Evolutionary conservation across 164 flowering plant species (phyloP), one percentile per base, ranked within the genome.

Genomic region (Brasenia schreberi): DNA sequence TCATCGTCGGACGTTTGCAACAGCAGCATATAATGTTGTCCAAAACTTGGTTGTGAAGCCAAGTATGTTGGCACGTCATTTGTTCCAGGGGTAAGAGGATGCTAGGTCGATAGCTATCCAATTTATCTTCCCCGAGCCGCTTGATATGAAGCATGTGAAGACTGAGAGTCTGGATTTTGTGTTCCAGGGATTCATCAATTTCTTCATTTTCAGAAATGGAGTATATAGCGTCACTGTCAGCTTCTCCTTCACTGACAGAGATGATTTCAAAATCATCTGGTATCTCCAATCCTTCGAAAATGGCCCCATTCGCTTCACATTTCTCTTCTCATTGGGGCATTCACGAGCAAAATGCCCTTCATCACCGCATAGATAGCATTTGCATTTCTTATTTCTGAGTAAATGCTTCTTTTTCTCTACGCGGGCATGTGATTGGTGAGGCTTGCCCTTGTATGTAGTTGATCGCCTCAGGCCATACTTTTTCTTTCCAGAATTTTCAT

Each of bases 341-440:
- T 61, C 70, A 6, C 58, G 1, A 0, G 70, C 70, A 61, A 67
- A 67, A 43, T 67, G 70, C 18, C 64, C 18, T 23, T 23, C 27
- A 23, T 23, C 27, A 2, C 27, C 27, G 2, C 27, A 23, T 2
- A 23, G 2, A 2, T 67, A 67, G 52, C 69, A 67, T 17, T 67
- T 67, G 52, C 70, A 67, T 0, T 62, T 61, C 7, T 11, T 62
- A 64, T 33, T 1, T 2, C 27, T 0, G 2, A 23, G 27, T 23
- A 23, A 2, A 2, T 23, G 27, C 27, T 23, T 23, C 27, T 23
- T 23, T 2, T 23, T 23, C 2, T 23, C 27, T n/a, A 6, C 10
- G 60, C 58, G 0, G 70, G 70, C 58, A 61, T 67, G 10, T 64
- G 64, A 10, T 67, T 61, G 65, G 61, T 61, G 27, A 23, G 27